These are phyloP conservation scores for Pyricularia pennisetigena DNA, from an alignment of 2,329 filamentous ascomycete genomes.

Conservation along the genomic window DNA sequence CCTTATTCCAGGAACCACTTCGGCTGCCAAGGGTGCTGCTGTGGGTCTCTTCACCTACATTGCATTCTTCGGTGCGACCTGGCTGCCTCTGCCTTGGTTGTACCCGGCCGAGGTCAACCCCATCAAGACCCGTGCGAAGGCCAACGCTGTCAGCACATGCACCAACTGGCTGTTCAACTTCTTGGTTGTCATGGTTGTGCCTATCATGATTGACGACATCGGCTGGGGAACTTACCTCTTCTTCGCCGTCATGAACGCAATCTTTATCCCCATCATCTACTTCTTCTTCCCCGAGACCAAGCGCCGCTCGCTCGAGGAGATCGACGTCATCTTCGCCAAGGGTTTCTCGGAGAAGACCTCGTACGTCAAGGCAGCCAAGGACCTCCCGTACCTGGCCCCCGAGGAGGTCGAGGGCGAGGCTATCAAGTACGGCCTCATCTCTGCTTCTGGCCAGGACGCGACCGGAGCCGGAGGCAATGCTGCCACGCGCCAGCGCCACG, in stretches of 20 bases:
- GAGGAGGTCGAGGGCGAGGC: conserved; percentile 43
- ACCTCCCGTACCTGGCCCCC: conserved; percentile 41
- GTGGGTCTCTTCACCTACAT: conserved; percentile 53
- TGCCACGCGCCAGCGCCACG: neutral
- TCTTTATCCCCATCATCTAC: conserved; percentile 40
- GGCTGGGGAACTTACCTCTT: conserved; percentile 45
- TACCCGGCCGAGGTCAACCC: conserved; percentile 53
- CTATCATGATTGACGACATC: conserved; percentile 44
- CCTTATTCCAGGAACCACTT: conserved; percentile 22
- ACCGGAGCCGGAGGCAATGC: neutral
- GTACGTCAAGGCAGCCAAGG: conserved; percentile 46
- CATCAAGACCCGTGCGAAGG: conserved; percentile 48
- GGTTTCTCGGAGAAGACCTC: conserved; percentile 43
- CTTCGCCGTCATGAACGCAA: conserved; percentile 42
- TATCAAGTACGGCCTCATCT: conserved; percentile 18
- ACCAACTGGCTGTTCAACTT: conserved; percentile 55
- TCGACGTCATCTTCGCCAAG: conserved; percentile 53
- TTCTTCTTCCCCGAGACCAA: conserved; percentile 45
- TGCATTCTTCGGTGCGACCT: conserved; percentile 43
- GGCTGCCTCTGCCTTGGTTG: conserved; percentile 52
- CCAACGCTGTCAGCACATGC: conserved; percentile 53
- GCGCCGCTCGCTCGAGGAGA: conserved; percentile 52
- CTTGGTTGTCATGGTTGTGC: conserved; percentile 57
- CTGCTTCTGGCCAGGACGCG: neutral
- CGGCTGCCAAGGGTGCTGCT: conserved; percentile 22